Percentiles rank a stretch among this genome's conserved stretches.
Conservation (phyloP, 176 grass and related monocot genomes). For the Cymbopogon citratus region DNA sequence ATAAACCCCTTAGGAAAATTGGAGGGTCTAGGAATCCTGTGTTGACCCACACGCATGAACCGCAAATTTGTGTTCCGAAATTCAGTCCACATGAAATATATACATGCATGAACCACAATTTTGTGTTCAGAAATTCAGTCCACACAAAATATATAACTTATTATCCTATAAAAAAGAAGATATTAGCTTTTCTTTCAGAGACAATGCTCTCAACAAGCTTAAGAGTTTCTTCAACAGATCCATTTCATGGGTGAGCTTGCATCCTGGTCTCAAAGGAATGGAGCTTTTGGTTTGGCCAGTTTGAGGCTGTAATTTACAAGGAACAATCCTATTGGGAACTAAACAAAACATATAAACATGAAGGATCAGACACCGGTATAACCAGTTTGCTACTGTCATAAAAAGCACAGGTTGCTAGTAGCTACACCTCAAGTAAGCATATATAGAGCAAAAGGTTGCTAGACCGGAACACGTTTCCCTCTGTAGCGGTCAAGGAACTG, state of each 20-base stretch:
- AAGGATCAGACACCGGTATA: background rate
- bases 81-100: background rate
- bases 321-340: conserved; percentile 26
- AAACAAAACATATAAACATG: background rate
- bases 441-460: background rate
- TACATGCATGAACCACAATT: background rate
- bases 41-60: background rate
- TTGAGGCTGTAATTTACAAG: conserved; percentile 31
- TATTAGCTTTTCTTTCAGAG: background rate
- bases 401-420: conserved; percentile 14
- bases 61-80: too few relatives aligned
- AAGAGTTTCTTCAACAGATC: background rate
- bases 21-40: background rate
- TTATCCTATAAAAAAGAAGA: background rate
- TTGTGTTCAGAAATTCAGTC: background rate
- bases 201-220: background rate
- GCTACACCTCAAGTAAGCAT: conserved; percentile 11
- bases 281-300: background rate
- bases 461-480: conserved; percentile 86
- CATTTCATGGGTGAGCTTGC: conserved; percentile 10
- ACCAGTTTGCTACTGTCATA: conserved; percentile 3
- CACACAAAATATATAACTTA: background rate
- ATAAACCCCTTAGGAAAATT: background rate
- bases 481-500: conserved; percentile 86
- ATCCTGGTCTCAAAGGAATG: conserved; percentile 11